These are phyloP conservation scores for Kwoniella pini DNA, from an alignment of 768 basidiomycete species.

Conservation along the genomic window DNA sequence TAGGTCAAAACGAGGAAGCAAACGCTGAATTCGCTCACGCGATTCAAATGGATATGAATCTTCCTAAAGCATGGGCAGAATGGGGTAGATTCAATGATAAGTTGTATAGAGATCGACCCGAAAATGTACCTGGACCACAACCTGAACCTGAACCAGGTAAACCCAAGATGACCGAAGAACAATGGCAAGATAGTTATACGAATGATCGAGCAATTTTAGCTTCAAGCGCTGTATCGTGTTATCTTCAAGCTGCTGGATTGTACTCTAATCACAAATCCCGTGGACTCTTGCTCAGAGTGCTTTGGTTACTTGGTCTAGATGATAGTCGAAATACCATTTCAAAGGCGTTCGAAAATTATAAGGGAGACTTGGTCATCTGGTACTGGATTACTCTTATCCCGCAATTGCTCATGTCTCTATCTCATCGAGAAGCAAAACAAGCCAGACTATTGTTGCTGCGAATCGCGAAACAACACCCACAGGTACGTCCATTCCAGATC, in stretches of 20 bases:
- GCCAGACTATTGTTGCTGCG: slow-evolving; percentile 84
- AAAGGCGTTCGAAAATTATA: slow-evolving; percentile 78
- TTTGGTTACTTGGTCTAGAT: slow-evolving; percentile 96
- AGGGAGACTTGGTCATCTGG: slow-evolving; percentile 95
- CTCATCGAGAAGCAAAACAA: slow-evolving; percentile 88
- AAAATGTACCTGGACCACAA: slow-evolving; percentile 37
- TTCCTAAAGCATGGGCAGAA: slow-evolving; percentile 97
- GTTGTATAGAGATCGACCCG: slow-evolving; percentile 82
- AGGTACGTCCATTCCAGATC: slow-evolving; percentile 60
- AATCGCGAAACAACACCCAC: slow-evolving; percentile 87
- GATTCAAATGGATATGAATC: slow-evolving; percentile 89
- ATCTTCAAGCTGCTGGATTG: slow-evolving; percentile 91
- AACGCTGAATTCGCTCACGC: slow-evolving; percentile 90
- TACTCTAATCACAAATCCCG: slow-evolving; percentile 93
- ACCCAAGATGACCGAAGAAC: slow-evolving; percentile 42
- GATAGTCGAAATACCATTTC: slow-evolving; percentile 60
- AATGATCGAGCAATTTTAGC: slow-evolving; percentile 61
- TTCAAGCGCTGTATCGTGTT: slow-evolving; percentile 91
- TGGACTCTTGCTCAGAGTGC: slow-evolving; percentile 81
- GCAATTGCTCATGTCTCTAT: slow-evolving; percentile 84
- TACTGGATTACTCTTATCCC: slow-evolving; percentile 98
- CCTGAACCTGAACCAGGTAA: slow-evolving; percentile 52
- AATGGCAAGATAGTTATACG: slow-evolving; percentile 41
- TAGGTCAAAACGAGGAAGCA: slow-evolving; percentile 82
- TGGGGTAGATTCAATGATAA: slow-evolving; percentile 95